Percentiles rank a stretch among this genome's conserved stretches.
phyloP scores from a whole-genome alignment of 1,284 basidiomycete species.

The Phenoliferia sp. region DNA sequence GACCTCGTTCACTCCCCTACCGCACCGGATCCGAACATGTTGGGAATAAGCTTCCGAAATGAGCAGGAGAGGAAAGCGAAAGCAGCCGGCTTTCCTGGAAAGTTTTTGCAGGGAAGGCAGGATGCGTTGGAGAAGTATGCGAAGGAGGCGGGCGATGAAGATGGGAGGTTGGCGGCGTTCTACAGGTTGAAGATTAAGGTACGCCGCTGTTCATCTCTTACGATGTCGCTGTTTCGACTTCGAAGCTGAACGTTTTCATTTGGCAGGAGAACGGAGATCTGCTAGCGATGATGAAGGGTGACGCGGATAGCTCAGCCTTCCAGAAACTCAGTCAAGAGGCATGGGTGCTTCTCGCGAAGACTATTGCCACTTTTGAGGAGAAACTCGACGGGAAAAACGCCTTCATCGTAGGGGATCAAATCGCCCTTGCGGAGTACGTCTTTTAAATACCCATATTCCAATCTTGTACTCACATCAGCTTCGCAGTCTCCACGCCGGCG shows the following conservation, averaged over 20 bases:
- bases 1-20: conserved; percentile 25
- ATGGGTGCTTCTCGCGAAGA: conserved; percentile 16
- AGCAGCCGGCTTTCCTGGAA: conserved; percentile 20
- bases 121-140: conserved; percentile 31
- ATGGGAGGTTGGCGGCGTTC: conserved; percentile 22
- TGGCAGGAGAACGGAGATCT: conserved; percentile 25
- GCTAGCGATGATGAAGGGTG: conserved; percentile 21
- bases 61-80: conserved; percentile 31
- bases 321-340: neutral
- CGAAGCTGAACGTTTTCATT: neutral
- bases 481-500: conserved; percentile 32
- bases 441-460: neutral
- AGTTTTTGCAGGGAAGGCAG: conserved; percentile 34
- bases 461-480: too few species aligned
- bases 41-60: conserved; percentile 24
- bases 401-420: conserved; percentile 28
- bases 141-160: conserved; percentile 16
- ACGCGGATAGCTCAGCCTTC: conserved; percentile 10
- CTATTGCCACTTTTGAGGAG: conserved; percentile 14
- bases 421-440: conserved; percentile 31
- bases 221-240: neutral
- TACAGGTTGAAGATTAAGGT: conserved; percentile 31
- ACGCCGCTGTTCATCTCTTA: neutral
- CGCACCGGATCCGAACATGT: conserved; percentile 31
- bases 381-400: conserved; percentile 11